Evolutionary conservation across 1,284 basidiomycete species (phyloP).

Genomic region (Sporisorium graminicola): DNA sequence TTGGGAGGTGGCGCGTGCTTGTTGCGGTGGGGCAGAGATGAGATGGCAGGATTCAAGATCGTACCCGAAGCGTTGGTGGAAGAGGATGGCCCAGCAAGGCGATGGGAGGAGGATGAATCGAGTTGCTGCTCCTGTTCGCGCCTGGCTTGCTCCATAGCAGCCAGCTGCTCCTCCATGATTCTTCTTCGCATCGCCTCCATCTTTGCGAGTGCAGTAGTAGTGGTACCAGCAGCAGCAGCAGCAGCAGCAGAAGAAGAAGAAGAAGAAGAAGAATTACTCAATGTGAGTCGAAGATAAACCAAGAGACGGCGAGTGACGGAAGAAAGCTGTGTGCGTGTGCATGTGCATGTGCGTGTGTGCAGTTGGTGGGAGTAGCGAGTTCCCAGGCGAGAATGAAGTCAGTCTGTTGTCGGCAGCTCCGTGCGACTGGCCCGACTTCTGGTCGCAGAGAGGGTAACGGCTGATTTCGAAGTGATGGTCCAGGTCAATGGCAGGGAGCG

Average conservation of each 20-base stretch:
- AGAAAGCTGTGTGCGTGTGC: too few species aligned
- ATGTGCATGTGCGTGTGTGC: background rate
- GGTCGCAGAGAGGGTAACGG: background rate
- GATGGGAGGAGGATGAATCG: slow-evolving; percentile 7
- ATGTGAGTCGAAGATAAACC: background rate
- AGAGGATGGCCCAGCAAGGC: slow-evolving; percentile 4
- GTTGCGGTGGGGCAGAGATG: slow-evolving; percentile 41
- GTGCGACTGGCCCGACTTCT: background rate
- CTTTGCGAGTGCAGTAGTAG: too few species aligned
- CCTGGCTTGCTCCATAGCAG: slow-evolving; percentile 32
- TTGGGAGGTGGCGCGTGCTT: slow-evolving; percentile 54
- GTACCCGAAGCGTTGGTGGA: slow-evolving; percentile 8
- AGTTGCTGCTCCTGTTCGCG: slow-evolving; percentile 22
- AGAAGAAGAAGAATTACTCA: background rate
- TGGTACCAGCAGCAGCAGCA: background rate
- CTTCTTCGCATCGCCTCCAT: slow-evolving; percentile 56
- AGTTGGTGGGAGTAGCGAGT: background rate
- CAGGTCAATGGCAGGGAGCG: background rate
- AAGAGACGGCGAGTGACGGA: background rate
- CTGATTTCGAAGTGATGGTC: background rate
- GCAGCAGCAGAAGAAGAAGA: too few species aligned
- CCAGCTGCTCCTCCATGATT: slow-evolving; percentile 52
- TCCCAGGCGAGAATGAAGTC: background rate
- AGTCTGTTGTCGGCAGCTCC: background rate
- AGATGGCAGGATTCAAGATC: slow-evolving; percentile 22